phyloP scores from a whole-genome alignment of 768 basidiomycete genomes.

The Pulveroboletus sp. region DNA sequence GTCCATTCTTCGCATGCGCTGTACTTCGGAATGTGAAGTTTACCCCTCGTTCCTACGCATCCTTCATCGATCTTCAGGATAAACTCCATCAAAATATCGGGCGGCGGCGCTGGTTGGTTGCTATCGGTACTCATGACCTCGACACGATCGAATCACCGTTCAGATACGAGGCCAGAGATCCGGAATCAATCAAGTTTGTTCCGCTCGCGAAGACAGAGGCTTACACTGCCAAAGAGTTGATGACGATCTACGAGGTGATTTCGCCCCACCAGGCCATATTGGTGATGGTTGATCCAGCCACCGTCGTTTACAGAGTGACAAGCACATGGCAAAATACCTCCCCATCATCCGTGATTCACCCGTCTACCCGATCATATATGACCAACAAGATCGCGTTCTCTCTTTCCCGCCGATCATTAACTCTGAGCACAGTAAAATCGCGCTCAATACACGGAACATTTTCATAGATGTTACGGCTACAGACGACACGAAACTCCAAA shows the following conservation, averaged over 20 bases:
- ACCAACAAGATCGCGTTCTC: slow-evolving; percentile 78
- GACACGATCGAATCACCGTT: slow-evolving; percentile 87
- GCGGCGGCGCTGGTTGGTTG: slow-evolving; percentile 82
- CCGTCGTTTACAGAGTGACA: slow-evolving; percentile 62
- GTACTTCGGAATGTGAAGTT: slow-evolving; percentile 88
- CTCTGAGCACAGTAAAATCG: slow-evolving; percentile 96
- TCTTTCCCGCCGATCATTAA: slow-evolving; percentile 99
- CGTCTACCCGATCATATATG: slow-evolving; percentile 97
- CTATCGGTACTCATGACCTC: slow-evolving; percentile 97
- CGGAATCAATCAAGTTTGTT: slow-evolving; percentile 86
- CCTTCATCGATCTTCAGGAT: slow-evolving; percentile 99
- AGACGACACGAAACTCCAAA: slow-evolving; percentile 92
- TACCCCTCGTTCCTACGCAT: slow-evolving; percentile 83
- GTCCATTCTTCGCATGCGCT: slow-evolving; percentile 89
- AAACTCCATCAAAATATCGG: slow-evolving; percentile 97
- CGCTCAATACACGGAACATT: slow-evolving; percentile 86
- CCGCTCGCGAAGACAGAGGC: slow-evolving; percentile 77
- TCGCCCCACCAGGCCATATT: not conserved
- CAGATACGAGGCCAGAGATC: slow-evolving; percentile 76
- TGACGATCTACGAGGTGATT: slow-evolving; percentile 86
- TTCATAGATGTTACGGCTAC: slow-evolving; percentile 98
- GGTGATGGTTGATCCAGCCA: not conserved
- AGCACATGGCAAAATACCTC: slow-evolving; percentile 85
- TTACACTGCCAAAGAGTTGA: slow-evolving; percentile 86
- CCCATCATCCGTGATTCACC: slow-evolving; percentile 93